A percentile compares a stretch with the other conserved stretches of the same genome.
Evolutionary conservation across 768 basidiomycete species (phyloP).

Genomic region (Cyclocybe cylindracea): DNA sequence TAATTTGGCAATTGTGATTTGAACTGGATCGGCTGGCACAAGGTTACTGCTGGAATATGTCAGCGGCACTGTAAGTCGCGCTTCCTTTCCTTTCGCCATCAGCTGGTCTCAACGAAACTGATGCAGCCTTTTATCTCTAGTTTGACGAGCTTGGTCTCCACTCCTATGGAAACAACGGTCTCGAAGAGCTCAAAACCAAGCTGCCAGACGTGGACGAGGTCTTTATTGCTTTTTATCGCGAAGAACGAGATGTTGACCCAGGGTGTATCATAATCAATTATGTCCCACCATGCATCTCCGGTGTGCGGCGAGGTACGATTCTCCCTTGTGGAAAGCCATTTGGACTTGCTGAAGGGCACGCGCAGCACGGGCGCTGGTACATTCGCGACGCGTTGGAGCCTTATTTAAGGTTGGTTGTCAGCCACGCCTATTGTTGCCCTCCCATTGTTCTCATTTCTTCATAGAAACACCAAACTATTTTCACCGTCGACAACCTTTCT

Average conservation of each 20-base stretch:
- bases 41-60: conserved; percentile 28
- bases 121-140: conserved; percentile 21
- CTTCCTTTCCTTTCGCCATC: background rate
- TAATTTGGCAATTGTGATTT: background rate
- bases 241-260: conserved; percentile 35
- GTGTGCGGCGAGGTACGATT: conserved; percentile 28
- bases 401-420: conserved; percentile 42
- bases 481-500: conserved; percentile 45
- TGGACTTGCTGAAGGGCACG: conserved; percentile 4
- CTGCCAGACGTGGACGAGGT: conserved; percentile 38
- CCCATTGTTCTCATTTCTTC: conserved; percentile 18
- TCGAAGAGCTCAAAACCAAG: conserved; percentile 47
- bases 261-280: conserved; percentile 46
- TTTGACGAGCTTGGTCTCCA: conserved; percentile 40
- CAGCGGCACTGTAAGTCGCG: conserved; percentile 24
- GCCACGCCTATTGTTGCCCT: conserved; percentile 17
- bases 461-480: conserved; percentile 45
- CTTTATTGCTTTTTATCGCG: conserved; percentile 48
- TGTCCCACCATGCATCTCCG: conserved; percentile 42
- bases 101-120: conserved; percentile 1
- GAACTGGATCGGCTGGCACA: background rate
- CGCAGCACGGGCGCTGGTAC: conserved; percentile 46
- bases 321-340: background rate
- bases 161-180: conserved; percentile 40
- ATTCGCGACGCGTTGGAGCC: conserved; percentile 46